phyloP scores from a whole-genome alignment of 768 basidiomycete genomes.

The Tephrocybe sp. region DNA sequence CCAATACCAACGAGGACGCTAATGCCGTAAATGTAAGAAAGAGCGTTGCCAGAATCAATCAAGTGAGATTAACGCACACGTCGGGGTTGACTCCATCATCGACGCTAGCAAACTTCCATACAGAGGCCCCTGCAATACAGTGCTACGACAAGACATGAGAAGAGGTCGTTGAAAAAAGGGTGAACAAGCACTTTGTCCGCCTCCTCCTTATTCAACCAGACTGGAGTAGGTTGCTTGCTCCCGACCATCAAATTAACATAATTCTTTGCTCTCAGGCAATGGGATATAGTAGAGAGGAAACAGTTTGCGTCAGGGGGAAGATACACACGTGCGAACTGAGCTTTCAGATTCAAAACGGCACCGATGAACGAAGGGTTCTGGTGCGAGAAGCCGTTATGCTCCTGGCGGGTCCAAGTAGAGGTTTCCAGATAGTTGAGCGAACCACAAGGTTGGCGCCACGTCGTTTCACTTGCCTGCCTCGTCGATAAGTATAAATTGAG shows the following conservation, averaged over 20 bases:
- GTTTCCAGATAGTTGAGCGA: conserved; percentile 89
- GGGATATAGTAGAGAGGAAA: conserved; percentile 79
- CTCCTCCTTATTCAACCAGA: conserved; percentile 78
- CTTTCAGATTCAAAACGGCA: conserved; percentile 79
- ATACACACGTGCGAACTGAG: conserved; percentile 71
- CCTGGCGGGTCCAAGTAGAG: conserved; percentile 82
- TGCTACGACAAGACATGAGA: too few species aligned
- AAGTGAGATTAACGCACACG: conserved; percentile 42
- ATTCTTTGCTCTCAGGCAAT: conserved; percentile 82
- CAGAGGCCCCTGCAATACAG: conserved; percentile 83
- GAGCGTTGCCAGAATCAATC: background rate
- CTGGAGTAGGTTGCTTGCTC: conserved; percentile 78
- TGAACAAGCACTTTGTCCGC: conserved; percentile 42
- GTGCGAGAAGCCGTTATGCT: conserved; percentile 90
- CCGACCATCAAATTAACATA: conserved; percentile 90
- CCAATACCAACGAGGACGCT: conserved; percentile 86
- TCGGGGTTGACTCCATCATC: conserved; percentile 74
- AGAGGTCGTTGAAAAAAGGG: too few species aligned
- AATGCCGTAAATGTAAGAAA: conserved; percentile 21
- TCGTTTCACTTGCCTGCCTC: conserved; percentile 51
- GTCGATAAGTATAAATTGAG: background rate
- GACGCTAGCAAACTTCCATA: conserved; percentile 82
- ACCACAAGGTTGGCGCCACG: conserved; percentile 70
- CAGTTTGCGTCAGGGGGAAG: conserved; percentile 91
- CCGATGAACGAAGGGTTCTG: conserved; percentile 87